phyloP scores from a whole-genome alignment of 2,329 filamentous ascomycete genomes.

The Orbilia javanica region DNA sequence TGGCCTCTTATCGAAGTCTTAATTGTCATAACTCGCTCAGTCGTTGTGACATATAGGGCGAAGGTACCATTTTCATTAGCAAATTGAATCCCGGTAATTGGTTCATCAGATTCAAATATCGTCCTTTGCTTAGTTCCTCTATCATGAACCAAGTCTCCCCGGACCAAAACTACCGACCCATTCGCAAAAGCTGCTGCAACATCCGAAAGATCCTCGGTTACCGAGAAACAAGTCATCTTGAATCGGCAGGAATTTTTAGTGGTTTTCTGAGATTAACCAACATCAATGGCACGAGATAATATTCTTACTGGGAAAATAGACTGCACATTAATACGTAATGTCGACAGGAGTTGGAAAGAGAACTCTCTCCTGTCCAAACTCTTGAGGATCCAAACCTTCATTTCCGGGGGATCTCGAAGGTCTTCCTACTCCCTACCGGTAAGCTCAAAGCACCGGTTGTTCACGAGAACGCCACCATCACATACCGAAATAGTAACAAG shows the following conservation, averaged over 20 bases:
- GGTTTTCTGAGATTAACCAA: too few species aligned
- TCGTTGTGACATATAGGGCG: constrained; percentile 93
- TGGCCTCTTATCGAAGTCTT: constrained; percentile 89
- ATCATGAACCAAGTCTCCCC: constrained; percentile 94
- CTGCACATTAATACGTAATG: constrained; percentile 86
- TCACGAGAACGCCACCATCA: constrained; percentile 87
- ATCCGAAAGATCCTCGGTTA: constrained; percentile 88
- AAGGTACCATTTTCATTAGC: constrained; percentile 68
- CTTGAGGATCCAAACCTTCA: constrained; percentile 98
- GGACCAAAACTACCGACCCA: constrained; percentile 90
- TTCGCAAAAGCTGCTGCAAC: constrained; percentile 96
- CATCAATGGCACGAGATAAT: not conserved
- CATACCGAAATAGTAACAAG: constrained; percentile 69
- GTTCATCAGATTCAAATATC: constrained; percentile 96
- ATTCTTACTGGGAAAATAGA: constrained; percentile 85
- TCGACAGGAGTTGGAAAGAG: constrained; percentile 87
- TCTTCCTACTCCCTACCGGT: constrained; percentile 75
- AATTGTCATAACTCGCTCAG: constrained; percentile 85
- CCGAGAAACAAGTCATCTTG: constrained; percentile 80
- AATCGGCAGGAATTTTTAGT: constrained; percentile 9
- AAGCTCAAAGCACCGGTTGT: constrained; percentile 66
- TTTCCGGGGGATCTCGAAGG: constrained; percentile 83
- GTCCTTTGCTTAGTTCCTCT: constrained; percentile 92
- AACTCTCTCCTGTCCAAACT: constrained; percentile 95
- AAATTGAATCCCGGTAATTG: constrained; percentile 90